Percentiles rank a stretch among this genome's conserved stretches.
Conservation (phyloP, 345 rosid genomes). For the Laguncularia racemosa region DNA sequence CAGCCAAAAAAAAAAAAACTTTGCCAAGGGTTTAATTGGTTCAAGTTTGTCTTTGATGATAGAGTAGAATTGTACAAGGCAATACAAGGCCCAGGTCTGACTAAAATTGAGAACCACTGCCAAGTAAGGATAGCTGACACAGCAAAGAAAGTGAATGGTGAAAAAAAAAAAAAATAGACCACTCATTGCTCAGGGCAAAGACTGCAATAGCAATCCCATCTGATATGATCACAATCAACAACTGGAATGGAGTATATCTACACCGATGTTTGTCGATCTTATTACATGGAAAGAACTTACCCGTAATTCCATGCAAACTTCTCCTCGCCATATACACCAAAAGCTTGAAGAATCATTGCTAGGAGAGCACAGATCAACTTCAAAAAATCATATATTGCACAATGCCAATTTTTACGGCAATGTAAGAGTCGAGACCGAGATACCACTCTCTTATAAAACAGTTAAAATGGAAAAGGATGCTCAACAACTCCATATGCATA, state of each 20-base stretch:
- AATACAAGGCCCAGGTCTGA: slow-evolving; percentile 95
- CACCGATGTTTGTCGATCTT: too few relatives aligned
- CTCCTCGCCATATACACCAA: slow-evolving; percentile 98
- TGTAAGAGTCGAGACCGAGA: slow-evolving; percentile 84
- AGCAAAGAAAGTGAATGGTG: slow-evolving; percentile 7
- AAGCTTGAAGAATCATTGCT: slow-evolving; percentile 87
- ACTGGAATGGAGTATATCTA: neutral
- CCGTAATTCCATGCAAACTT: slow-evolving; percentile 94
- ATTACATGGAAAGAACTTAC: slow-evolving; percentile 26
- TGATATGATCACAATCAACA: too few relatives aligned
- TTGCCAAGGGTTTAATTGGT: slow-evolving; percentile 92
- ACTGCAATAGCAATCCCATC: too few relatives aligned
- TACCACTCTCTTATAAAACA: slow-evolving; percentile 70
- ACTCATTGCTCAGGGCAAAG: neutral
- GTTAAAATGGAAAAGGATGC: slow-evolving; percentile 88
- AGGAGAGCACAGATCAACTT: slow-evolving; percentile 88
- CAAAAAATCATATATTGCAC: slow-evolving; percentile 97
- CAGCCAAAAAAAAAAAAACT: slow-evolving; percentile 85
- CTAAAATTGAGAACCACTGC: slow-evolving; percentile 96
- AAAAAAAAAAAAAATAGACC: neutral
- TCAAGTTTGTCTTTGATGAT: slow-evolving; percentile 80
- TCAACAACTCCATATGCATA: slow-evolving; percentile 84
- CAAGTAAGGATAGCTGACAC: slow-evolving; percentile 87
- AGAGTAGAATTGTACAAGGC: slow-evolving; percentile 92
- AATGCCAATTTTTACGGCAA: slow-evolving; percentile 95